Base-by-base conservation (phyloP, 176 grass and related monocot species). In the Musa schizocarpa region DNA sequence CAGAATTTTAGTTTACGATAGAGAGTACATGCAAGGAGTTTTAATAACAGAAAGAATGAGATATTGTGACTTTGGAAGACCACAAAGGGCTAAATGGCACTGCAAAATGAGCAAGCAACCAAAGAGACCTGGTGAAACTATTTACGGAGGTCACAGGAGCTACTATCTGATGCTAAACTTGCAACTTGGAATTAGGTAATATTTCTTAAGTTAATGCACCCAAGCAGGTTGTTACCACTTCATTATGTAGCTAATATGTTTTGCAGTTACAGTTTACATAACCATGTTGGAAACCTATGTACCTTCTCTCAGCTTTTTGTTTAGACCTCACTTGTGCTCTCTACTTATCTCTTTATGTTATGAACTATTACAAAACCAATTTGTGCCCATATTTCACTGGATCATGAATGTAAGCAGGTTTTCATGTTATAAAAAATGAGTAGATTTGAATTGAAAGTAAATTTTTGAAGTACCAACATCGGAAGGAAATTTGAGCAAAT, bases 121-220 rank as follows among this genome's bases (percentile, higher is more conserved):
- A 54, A 88, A 74, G 56, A 82, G 90, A 1, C 90, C 88, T 59
- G 83, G 92, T 75, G 90, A 98, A 82, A 93, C 76, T 83, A 98
- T 98, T 89, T 93, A 87, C 77, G 91, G 69, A 81, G 95, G 90
- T 23, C 95, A 98, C 54, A 91, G 89, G 76, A 98, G 90, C 82
- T 98, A 98, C 81, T 98, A 83, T 68, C 74, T 98, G 65, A 93
- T 98, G 95, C 88, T 98, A 68, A 91, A 98, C 76, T 88, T 98
- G 68, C 95, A 98, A 87, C 90, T 98, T 13, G 95, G 95, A 58
- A 98, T 98, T 64, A 98, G 90, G 95, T 98, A 88, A 80, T 9
- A 0, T 67, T 79, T 76, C 69, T 23, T 19, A 19, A 78, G 65
- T 54, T 6, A 2, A 1, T 80, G 65, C 51, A 43, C 51, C 49